Conservation (phyloP, 768 basidiomycete species). For the Scleroderma bovista region DNA sequence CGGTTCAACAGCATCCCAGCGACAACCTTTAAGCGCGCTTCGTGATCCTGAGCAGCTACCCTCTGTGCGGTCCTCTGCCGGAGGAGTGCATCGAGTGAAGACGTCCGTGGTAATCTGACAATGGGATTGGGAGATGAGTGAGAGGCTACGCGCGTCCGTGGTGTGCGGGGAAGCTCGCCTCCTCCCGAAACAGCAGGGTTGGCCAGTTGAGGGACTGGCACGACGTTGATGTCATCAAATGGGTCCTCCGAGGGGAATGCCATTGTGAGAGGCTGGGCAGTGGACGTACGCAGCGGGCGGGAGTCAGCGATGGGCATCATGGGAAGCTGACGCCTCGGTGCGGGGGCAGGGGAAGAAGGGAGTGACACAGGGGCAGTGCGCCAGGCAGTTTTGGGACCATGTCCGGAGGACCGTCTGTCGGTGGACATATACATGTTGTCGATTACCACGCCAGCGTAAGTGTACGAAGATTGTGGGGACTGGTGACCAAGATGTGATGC, state of each 20-base stretch:
- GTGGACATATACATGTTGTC: constrained; percentile 6
- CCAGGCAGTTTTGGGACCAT: constrained; percentile 23
- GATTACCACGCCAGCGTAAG: constrained; percentile 24
- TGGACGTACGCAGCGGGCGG: constrained; percentile 12
- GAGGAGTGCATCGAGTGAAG: constrained; percentile 19
- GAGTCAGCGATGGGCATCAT: constrained; percentile 19
- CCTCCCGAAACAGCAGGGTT: constrained; percentile 3
- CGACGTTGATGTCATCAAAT: constrained; percentile 18
- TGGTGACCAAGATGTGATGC: too few relatives aligned
- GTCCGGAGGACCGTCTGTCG: constrained; percentile 16
- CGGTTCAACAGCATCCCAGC: constrained; percentile 55
- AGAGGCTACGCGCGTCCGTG: constrained; percentile 25
- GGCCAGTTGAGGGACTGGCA: constrained; percentile 9
- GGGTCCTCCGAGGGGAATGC: constrained; percentile 21
- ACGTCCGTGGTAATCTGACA: constrained; percentile 20
- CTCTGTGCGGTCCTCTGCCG: constrained; percentile 28
- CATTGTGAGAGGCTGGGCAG: constrained; percentile 9
- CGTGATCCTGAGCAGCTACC: constrained; percentile 30
- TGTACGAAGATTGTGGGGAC: constrained; percentile 2
- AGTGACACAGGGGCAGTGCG: constrained; percentile 11
- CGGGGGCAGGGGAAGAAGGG: constrained; percentile 8
- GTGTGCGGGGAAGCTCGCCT: constrained; percentile 13
- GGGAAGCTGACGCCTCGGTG: constrained; percentile 1
- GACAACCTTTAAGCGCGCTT: constrained; percentile 45
- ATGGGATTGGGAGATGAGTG: constrained; percentile 13